Conservation (phyloP, 495 filamentous ascomycete genomes). For the Xylaria sp. region DNA sequence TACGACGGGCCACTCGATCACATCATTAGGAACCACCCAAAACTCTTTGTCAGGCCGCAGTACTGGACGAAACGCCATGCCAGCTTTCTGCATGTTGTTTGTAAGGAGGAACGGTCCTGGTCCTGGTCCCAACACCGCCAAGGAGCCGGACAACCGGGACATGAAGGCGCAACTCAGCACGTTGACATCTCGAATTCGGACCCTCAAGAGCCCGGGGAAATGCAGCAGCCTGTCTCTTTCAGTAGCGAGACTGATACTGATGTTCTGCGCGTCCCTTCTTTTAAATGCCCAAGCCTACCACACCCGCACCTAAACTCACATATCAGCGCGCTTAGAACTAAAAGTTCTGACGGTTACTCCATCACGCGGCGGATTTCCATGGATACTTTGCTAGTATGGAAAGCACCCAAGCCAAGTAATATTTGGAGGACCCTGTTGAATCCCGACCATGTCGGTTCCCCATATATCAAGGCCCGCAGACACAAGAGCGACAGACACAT, state of each 20-base stretch:
- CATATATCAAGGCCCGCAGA: not conserved
- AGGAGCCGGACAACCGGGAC: not conserved
- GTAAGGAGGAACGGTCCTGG: not conserved
- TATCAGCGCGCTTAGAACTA: not conserved
- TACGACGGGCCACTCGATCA: constrained; percentile 17
- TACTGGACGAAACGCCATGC: not conserved
- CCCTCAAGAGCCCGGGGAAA: not conserved
- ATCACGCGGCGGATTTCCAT: not conserved
- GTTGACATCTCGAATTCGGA: not conserved
- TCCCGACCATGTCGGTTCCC: not conserved
- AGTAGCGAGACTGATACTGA: not conserved
- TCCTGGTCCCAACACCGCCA: not conserved
- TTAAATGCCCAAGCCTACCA: not conserved
- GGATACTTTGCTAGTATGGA: not conserved
- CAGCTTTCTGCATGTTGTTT: not conserved
- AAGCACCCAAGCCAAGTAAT: not conserved
- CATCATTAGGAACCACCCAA: constrained; percentile 18
- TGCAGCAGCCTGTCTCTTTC: too few relatives aligned
- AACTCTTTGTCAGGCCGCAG: not conserved
- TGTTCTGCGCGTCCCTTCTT: not conserved
- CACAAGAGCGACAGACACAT: not conserved
- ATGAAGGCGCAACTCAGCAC: not conserved
- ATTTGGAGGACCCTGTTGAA: not conserved
- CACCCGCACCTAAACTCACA: not conserved
- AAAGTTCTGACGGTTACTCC: not conserved